Evolutionary conservation across 768 basidiomycete genomes (phyloP), one percentile per base, ranked within the genome.

Genomic region (Calocybe cyanea): DNA sequence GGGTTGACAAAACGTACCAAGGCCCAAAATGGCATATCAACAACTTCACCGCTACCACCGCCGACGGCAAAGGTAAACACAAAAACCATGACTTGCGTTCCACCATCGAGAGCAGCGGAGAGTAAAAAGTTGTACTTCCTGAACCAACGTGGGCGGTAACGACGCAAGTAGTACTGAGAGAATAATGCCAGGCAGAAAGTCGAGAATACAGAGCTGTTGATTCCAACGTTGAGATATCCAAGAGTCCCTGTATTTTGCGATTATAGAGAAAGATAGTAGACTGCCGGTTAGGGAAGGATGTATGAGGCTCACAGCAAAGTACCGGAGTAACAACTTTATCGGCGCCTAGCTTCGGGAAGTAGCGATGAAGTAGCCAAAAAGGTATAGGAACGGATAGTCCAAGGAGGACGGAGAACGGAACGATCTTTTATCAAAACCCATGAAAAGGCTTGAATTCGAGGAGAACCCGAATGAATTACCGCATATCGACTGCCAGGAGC

Each of bases 381-480:
- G 78, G 80, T 20, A 83, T 57, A 1, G 80, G 79, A 1, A 77
- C 69, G 19, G 64, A 66, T 18, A 80, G 68, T 14, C 78, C 78
- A 44, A 77, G 65, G 48, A 77, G 55, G 47, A 77, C 67, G 2
- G 66, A 62, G 50, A 72, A 66, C n/a, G 72, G 75, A 38, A 70
- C 73, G 51, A 66, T 68, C 70, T 72, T 28, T 5, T 28, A 28
- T 28, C 6, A 28, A 11, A 11, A 28, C 25, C 25, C n/a, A n/a
- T n/a, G n/a, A n/a, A n/a, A n/a, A n/a, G n/a, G 49, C 35, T 48
- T 53, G 48, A 17, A 51, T 54, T 50, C 14, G 6, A 18, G 34
- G 51, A 39, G 48, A 15, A 20, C 43, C 34, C 4, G 25, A 28
- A 51, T 10, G 14, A 52, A 66, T 7, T 56, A 73, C 70, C 37